Base-by-base conservation (phyloP, 331 rosid genomes). In the Malus hybrid region DNA sequence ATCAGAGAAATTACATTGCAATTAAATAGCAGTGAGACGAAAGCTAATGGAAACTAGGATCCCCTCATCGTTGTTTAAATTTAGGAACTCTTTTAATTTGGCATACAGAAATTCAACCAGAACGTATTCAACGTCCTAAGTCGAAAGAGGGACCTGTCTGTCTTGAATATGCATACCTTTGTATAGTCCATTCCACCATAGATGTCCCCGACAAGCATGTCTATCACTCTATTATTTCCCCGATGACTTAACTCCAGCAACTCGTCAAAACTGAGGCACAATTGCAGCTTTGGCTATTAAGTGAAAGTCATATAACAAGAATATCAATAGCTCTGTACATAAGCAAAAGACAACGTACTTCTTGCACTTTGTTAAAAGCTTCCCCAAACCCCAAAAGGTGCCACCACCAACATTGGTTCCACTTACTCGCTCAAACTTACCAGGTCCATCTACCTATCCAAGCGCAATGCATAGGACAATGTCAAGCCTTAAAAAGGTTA, bases 341-440 rank as follows among this genome's bases (percentile, higher is more conserved):
- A 69, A 70, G 59, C 16, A 65, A 76, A 46, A 81, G 27, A 55
- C 55, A 55, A 4, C 31, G 24, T 34, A 94, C 98, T 90, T 91
- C 83, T 84, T 80, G 89, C 97, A 91, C 73, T 87, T 83, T 0
- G 98, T 94, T 70, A 94, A 83, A 83, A 94, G 95, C 90, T 83
- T 88, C 67, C 97, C 98, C 84, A 93, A 83, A 78, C 98, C 98
- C 96, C 88, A 93, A 87, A 93, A 93, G 60, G 98, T 93, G 73
- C 97, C 97, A 54, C 98, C 98, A 59, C 98, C 98, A 73, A 91
- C 87, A 83, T 86, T 91, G 33, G 98, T 93, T 84, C 98, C 97
- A 80, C 98, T 91, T 60, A 93, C 98, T 76, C 97, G 82, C 90
- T 93, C 97, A 80, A 83, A 91, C 69, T 91, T 85, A 61, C 93